Evolutionary conservation across 2,329 filamentous ascomycete genomes (phyloP), one percentile per base, ranked within the genome.

Genomic region (Xylariaceae sp.): DNA sequence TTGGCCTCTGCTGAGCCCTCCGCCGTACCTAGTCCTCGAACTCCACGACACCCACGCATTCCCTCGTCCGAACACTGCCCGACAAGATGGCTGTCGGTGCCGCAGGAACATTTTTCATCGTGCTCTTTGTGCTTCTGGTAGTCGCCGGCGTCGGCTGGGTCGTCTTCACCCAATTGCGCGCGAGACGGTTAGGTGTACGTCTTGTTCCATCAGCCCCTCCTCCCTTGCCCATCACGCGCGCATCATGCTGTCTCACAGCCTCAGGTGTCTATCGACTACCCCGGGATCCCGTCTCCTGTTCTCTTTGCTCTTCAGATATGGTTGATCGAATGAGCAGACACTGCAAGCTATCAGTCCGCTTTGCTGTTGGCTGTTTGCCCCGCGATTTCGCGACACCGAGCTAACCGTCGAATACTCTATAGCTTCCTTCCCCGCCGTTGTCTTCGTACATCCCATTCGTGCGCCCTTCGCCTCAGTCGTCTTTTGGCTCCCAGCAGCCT

Each of bases 381-480:
- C 43, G 32, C 42, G 19, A 16, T 18, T 40, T 53, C 43, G 32
- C 36, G 22, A 51, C 26, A 29, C 21, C 16, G 22, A 60, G 46
- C 59, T 60, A 48, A 58, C 54, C 22, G 41, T 19, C 39, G 49
- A 44, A 13, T 16, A 19, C 39, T 22, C 30, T 18, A 49, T 56
- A 84, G 80, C 83, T 92, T 7, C 88, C 88, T 4, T 81, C 86
- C 30, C 88, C 88, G 1, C 78, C 81, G 10, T 72, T 87, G 54
- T 74, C 74, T 32, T 85, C 84, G 50, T 88, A 86, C 71, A 83
- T 91, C 66, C 89, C 88, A 49, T 92, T 92, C 78, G 72, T 74
- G 59, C 73, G 75, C 60, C 70, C 74, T 52, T 72, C 76, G 15
- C 68, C 70, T 32, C 55, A 51, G 13, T 66, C 65, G 1, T 58